Evolutionary conservation across 306 rosid species (phyloP).

Genomic region (Canavalia ensiformis): DNA sequence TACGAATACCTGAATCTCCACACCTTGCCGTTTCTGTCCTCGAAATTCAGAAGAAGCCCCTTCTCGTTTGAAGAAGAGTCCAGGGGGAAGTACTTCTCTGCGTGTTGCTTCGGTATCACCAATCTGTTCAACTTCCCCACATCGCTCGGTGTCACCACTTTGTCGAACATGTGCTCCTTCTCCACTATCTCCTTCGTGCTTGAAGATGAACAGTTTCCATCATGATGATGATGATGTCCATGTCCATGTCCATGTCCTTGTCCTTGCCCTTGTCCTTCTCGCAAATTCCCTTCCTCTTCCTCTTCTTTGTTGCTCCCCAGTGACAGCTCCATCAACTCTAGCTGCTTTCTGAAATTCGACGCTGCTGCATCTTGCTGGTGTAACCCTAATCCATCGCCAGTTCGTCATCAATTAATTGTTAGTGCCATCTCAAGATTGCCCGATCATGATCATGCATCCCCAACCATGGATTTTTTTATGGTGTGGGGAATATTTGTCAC

Average conservation of each 20-base stretch:
- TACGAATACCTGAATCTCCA: conserved; percentile 90
- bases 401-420: not conserved
- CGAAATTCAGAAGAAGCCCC: conserved; percentile 77
- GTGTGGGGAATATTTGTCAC: not conserved
- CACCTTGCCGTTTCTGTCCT: conserved; percentile 70
- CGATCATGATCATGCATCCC: conserved; percentile 2
- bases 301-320: conserved; percentile 42
- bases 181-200: conserved; percentile 31
- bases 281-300: conserved; percentile 14
- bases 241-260: not conserved
- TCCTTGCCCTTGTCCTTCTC: not conserved
- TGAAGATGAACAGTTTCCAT: not conserved
- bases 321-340: conserved; percentile 56
- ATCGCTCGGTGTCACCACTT: conserved; percentile 90
- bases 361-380: conserved; percentile 47
- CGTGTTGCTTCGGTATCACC: conserved; percentile 85
- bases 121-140: conserved; percentile 89
- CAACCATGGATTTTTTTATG: conserved; percentile 33
- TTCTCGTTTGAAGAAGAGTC: conserved; percentile 79
- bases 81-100: conserved; percentile 81
- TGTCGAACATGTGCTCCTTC: conserved; percentile 89
- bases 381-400: conserved; percentile 56
- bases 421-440: not conserved
- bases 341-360: conserved; percentile 43
- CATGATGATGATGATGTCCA: not conserved